Base-by-base conservation (phyloP, 805 yeast genomes). In the Nadsonia fulvescens region DNA sequence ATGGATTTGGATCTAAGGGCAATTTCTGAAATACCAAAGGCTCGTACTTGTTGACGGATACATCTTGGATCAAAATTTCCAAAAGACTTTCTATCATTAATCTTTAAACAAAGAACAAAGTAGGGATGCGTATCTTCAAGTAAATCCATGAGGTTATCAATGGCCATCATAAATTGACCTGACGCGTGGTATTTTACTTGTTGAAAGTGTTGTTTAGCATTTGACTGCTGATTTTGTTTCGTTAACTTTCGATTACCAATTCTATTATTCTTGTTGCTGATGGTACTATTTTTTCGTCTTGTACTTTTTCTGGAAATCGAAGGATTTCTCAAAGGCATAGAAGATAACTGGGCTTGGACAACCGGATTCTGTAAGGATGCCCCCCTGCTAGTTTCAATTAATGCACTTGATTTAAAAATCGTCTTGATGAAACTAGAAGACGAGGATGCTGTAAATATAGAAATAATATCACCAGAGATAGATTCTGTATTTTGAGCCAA, bases 401-500 rank as follows among this genome's bases (percentile, higher is more conserved):
- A 54, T 1, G 53, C 56, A 14, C 46, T 39, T 5, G 53, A 33
- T 13, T 38, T 32, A 33, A 53, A 54, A 6, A 54, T 39, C 3
- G 36, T 30, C 30, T 41, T 33, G 25, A 54, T 32, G 32, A 54
- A 54, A 16, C 42, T 46, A 5, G 57, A 52, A 4, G 54, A 41
- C 15, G 53, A 43, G 7, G 54, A 41, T 8, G 50, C 42, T 10
- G 53, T 50, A 38, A 54, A 53, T 8, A 54, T 39, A 9, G 43
- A 39, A 30, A 54, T 49, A 18, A 54, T 43, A 27, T 55, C 60
- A n/a, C 55, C 47, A 9, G 57, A 47, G 10, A 55, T 47, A 14
- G 66, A 61, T 36, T 67, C 73, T 13, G 56, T 54, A 35, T 65
- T 63, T 32, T 64, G 63, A 22, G 58, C 60, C 12, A 67, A 43